phyloP scores from a whole-genome alignment of 306 rosid species.

The Fragaria nilgerrensis region DNA sequence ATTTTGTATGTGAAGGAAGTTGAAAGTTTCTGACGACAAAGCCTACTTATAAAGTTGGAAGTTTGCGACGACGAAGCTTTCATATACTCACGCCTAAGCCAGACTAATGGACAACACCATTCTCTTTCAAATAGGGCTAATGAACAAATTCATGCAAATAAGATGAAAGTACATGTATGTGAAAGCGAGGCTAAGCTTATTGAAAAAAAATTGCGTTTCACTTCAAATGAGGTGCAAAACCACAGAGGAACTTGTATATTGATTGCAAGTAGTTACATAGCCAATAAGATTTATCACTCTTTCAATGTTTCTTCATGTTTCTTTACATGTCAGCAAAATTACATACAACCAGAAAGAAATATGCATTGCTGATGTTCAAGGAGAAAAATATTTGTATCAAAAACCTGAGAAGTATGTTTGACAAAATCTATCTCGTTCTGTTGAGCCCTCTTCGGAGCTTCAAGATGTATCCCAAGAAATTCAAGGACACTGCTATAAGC shows the following conservation, averaged over 20 bases:
- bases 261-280: background rate
- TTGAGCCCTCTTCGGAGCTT: background rate
- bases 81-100: too few species aligned
- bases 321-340: slow-evolving; percentile 9
- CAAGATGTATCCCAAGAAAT: background rate
- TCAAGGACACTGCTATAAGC: background rate
- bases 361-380: slow-evolving; percentile 10
- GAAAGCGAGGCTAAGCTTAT: too few species aligned
- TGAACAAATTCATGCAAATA: too few species aligned
- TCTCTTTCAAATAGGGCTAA: too few species aligned
- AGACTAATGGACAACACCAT: too few species aligned
- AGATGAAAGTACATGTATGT: too few species aligned
- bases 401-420: background rate
- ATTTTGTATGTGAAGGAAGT: too few species aligned
- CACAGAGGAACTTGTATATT: background rate
- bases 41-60: too few species aligned
- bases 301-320: slow-evolving; percentile 2
- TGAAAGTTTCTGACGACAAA: too few species aligned
- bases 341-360: background rate
- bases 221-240: too few species aligned
- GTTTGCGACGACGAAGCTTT: too few species aligned
- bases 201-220: too few species aligned
- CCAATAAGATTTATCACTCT: slow-evolving; percentile 1
- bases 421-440: slow-evolving; percentile 8
- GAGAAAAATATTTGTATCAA: background rate